Conservation (phyloP, 148 eudicot genomes). For the Heliamphora exappendiculata region DNA sequence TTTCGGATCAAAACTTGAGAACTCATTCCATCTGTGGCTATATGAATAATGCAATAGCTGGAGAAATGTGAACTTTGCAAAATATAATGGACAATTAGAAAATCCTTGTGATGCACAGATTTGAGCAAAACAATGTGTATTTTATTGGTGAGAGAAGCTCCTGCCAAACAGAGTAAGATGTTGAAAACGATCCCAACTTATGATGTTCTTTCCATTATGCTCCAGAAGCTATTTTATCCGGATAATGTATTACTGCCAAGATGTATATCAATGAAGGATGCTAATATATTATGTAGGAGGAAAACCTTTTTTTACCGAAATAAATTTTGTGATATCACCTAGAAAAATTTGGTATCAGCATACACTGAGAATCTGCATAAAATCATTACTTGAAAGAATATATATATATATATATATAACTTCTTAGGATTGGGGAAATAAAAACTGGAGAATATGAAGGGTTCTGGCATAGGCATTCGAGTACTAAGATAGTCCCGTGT, state of each 20-base stretch:
- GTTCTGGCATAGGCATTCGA: neutral
- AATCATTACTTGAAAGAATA: neutral
- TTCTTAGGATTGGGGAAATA: neutral
- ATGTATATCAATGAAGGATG: neutral
- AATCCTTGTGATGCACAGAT: neutral
- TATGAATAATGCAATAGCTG: slow-evolving; percentile 4
- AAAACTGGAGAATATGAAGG: neutral
- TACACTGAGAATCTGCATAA: slow-evolving; percentile 6
- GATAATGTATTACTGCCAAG: neutral
- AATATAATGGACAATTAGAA: neutral
- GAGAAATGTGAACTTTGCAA: neutral
- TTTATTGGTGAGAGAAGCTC: neutral
- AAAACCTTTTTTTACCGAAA: neutral
- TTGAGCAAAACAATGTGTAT: neutral
- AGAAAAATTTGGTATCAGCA: slow-evolving; percentile 1
- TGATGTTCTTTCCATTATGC: neutral
- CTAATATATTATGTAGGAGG: neutral
- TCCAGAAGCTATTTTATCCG: neutral
- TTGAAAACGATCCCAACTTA: neutral
- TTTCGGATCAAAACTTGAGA: slow-evolving; percentile 1
- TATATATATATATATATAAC: neutral
- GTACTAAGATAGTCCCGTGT: slow-evolving; percentile 8
- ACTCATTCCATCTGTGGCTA: slow-evolving; percentile 8
- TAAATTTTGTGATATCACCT: neutral
- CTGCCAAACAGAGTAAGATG: neutral